These are phyloP conservation scores for Forsythia suspensa DNA, from an alignment of 257 asterid genomes.

Conservation along the genomic window DNA sequence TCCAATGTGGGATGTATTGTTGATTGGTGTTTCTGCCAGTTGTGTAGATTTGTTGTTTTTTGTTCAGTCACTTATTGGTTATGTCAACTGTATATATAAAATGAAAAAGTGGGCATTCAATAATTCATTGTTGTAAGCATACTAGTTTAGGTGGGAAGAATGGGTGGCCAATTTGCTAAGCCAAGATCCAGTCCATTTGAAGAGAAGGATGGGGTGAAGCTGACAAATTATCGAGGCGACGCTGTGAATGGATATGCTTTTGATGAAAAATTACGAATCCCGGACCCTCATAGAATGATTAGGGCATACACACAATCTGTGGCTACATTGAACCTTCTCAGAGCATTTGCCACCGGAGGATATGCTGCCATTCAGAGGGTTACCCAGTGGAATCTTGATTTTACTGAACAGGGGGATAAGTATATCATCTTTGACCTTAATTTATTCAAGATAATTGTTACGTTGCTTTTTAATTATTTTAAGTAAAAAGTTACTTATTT, in stretches of 20 bases:
- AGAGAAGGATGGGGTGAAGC: slow-evolving; percentile 13
- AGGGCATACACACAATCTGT: slow-evolving; percentile 14
- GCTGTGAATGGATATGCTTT: background rate
- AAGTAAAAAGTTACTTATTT: no score
- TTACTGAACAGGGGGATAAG: background rate
- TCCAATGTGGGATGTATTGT: no score
- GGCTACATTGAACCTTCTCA: slow-evolving; percentile 4
- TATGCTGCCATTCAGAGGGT: background rate
- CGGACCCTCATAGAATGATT: slow-evolving; percentile 12
- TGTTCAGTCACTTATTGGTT: no score
- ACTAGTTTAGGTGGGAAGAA: slow-evolving; percentile 1
- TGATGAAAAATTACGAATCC: slow-evolving; percentile 1
- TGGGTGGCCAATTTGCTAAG: background rate
- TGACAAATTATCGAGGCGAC: background rate
- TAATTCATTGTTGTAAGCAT: no score
- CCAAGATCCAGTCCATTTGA: slow-evolving; percentile 5
- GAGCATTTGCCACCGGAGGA: slow-evolving; percentile 16
- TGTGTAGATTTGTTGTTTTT: no score
- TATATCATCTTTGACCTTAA: background rate
- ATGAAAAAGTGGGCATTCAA: no score
- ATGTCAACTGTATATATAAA: no score
- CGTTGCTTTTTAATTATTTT: no score
- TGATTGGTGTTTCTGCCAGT: background rate
- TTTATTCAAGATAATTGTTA: no score
- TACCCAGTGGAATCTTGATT: background rate